A percentile compares a stretch with the other conserved stretches of the same genome.
Conservation (phyloP, 202 grass and related monocot species). For the Carex arenaria region DNA sequence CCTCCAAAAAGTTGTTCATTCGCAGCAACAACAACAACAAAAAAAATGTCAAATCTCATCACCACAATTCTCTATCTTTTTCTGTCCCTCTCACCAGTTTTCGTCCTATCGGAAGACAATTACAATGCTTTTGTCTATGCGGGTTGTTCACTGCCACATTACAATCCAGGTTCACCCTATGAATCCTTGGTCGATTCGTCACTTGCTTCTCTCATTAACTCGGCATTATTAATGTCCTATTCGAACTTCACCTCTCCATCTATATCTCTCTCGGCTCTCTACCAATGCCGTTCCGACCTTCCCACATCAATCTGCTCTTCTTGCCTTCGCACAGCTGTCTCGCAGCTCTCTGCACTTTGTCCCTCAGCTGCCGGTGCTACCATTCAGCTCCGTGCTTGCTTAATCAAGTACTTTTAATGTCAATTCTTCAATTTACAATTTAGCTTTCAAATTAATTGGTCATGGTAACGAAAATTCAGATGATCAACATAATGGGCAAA, state of each 20-base stretch:
- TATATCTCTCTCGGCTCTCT: conserved; percentile 32
- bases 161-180: conserved; percentile 51
- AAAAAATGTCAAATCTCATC: not conserved
- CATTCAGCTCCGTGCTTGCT: conserved; percentile 89
- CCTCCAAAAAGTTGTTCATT: conserved; percentile 4
- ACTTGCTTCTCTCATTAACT: conserved; percentile 52
- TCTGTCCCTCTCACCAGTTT: not conserved
- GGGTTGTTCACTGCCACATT: conserved; percentile 70
- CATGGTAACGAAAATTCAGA: not conserved
- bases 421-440: not conserved
- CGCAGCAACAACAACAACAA: not conserved
- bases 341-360: conserved; percentile 60
- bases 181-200: conserved; percentile 40
- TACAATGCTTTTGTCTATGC: conserved; percentile 88
- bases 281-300: conserved; percentile 89
- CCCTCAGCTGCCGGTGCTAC: conserved; percentile 43
- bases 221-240: conserved; percentile 40
- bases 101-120: conserved; percentile 31
- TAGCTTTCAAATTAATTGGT: not conserved
- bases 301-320: conserved; percentile 49
- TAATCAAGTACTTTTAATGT: conserved; percentile 27
- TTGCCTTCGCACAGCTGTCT: conserved; percentile 46
- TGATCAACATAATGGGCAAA: not conserved
- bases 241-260: conserved; percentile 45
- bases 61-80: conserved; percentile 6